Conservation (phyloP, 2,329 filamentous ascomycete genomes). For the Venturia aucupariae region DNA sequence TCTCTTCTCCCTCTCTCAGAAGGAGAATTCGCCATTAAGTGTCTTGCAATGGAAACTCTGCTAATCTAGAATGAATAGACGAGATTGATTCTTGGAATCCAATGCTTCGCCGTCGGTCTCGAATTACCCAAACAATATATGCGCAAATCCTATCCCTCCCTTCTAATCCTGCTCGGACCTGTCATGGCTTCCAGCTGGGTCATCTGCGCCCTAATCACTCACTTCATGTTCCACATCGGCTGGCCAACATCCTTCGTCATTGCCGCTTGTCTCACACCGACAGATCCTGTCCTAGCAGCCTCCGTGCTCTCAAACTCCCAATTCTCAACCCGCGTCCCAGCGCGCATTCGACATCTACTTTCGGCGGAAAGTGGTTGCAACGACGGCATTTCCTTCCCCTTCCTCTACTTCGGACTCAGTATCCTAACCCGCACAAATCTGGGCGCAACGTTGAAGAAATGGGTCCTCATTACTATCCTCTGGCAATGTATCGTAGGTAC, state of each 20-base stretch:
- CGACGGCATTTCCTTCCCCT: constrained; percentile 47
- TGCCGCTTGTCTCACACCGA: constrained; percentile 47
- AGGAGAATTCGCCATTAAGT: not conserved
- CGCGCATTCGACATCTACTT: constrained; percentile 42
- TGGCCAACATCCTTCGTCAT: constrained; percentile 41
- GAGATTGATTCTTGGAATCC: constrained; percentile 37
- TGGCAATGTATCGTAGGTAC: constrained; percentile 46
- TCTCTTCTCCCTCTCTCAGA: not conserved
- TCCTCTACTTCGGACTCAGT: constrained; percentile 44
- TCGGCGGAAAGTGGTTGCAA: constrained; percentile 48
- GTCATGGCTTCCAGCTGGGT: constrained; percentile 44
- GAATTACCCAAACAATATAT: constrained; percentile 37
- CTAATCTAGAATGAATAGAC: constrained; percentile 22
- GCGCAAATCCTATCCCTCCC: constrained; percentile 41
- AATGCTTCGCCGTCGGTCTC: constrained; percentile 30
- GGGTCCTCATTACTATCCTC: constrained; percentile 44
- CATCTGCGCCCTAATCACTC: constrained; percentile 38
- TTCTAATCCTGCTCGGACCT: constrained; percentile 41
- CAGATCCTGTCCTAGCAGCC: constrained; percentile 47
- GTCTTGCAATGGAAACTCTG: not conserved
- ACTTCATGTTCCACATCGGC: constrained; percentile 37
- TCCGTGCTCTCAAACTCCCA: constrained; percentile 44
- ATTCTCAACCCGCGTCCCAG: constrained; percentile 44
- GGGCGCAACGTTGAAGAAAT: constrained; percentile 39
- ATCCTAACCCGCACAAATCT: constrained; percentile 31